Evolutionary conservation across 495 filamentous ascomycete genomes (phyloP).

Genomic region (Hamigera avellanea): DNA sequence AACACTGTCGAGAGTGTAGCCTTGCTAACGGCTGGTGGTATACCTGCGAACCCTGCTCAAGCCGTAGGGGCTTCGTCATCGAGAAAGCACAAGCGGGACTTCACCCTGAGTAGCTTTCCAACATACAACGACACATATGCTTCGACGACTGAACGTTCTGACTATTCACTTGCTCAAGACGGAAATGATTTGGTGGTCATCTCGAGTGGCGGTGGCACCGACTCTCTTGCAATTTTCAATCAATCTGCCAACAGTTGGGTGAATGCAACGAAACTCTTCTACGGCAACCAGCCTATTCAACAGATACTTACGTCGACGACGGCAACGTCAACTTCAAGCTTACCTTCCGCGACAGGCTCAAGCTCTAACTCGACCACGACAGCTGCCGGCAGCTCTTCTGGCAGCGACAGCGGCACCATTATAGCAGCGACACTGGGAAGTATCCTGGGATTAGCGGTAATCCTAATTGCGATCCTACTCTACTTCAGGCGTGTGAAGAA

Average conservation of each 20-base stretch:
- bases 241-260: slow-evolving; percentile 68
- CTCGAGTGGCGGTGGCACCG: slow-evolving; percentile 55
- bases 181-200: slow-evolving; percentile 57
- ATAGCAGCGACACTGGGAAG: slow-evolving; percentile 72
- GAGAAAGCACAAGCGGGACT: slow-evolving; percentile 29
- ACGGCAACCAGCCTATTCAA: slow-evolving; percentile 26
- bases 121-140: slow-evolving; percentile 65
- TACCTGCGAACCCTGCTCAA: slow-evolving; percentile 21
- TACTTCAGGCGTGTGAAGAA: slow-evolving; percentile 52
- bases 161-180: slow-evolving; percentile 51
- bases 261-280: slow-evolving; percentile 58
- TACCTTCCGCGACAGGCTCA: slow-evolving; percentile 27
- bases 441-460: slow-evolving; percentile 55
- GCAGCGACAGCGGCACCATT: slow-evolving; percentile 41
- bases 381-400: slow-evolving; percentile 17
- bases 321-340: slow-evolving; percentile 21
- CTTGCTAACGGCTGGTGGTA: slow-evolving; percentile 38
- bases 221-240: slow-evolving; percentile 66
- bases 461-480: slow-evolving; percentile 59
- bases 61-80: slow-evolving; percentile 19
- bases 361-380: slow-evolving; percentile 17
- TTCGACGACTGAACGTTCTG: slow-evolving; percentile 47
- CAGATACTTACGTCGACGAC: slow-evolving; percentile 26
- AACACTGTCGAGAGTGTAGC: slow-evolving; percentile 61
- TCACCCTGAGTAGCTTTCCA: slow-evolving; percentile 56